Base-by-base conservation (phyloP, 345 rosid species). In the Euphorbia pulcherrima region DNA sequence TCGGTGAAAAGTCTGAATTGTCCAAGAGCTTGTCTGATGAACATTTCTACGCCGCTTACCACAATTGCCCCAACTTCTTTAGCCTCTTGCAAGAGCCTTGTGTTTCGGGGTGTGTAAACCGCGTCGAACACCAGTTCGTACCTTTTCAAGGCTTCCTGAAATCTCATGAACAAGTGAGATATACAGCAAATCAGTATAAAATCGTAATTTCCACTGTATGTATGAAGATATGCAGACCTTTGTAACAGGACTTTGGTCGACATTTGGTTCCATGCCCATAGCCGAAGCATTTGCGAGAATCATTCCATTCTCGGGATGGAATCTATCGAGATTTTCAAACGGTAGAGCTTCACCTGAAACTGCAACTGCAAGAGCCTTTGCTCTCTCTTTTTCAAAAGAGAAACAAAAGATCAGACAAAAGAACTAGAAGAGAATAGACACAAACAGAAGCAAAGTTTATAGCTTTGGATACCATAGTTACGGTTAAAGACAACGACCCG, bases 251-350 rank as follows among this genome's bases (percentile, higher is more conserved):
- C 80, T 72, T 11, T 83, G 75, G 27, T 83, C 79, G 8, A 67
- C 72, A 62, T 74, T 83, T 6, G 88, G 85, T 62, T 80, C 85
- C 91, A 87, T 87, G 63, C 91, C 88, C 5, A 84, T 20, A 0
- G 88, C 85, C 6, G 91, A 81, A 58, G 87, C 88, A 71, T 87
- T 87, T 16, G 88, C 88, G 24, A 87, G 87, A 74, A 84, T 78
- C 52, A 86, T 79, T 16, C 82, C 84, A 65, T 81, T 80, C 77
- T 81, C 81, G 0, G 84, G 88, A 39, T 44, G 77, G 75, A 87
- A 83, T 52, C 67, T 53, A 48, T 33, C 37, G 6, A 87, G 44
- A 39, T 75, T 80, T 63, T 70, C 72, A 2, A 44, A 78, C 11
- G 70, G 75, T 30, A 30, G 66, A 61, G 87, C 91, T 71, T 84